These are phyloP conservation scores for Fusarium brevicatenulatum DNA, from an alignment of 2,329 filamentous ascomycete species.

Conservation along the genomic window DNA sequence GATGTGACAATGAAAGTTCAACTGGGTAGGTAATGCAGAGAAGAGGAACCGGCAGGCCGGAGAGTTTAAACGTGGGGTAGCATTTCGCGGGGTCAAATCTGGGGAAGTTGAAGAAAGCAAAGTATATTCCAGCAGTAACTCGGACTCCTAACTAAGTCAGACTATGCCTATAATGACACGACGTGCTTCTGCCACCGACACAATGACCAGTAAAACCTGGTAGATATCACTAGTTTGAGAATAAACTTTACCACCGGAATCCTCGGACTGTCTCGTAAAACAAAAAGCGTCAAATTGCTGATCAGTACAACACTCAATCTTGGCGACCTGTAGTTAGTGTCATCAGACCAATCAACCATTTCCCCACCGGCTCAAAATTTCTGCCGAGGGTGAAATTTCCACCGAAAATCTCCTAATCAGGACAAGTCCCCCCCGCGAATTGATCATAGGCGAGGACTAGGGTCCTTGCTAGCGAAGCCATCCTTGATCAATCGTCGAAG, in stretches of 20 bases:
- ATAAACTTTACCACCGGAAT: neutral
- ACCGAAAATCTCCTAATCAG: neutral
- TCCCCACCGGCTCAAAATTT: neutral
- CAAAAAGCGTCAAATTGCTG: fast-evolving
- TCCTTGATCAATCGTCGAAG: neutral
- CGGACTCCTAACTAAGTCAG: neutral
- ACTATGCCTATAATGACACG: neutral
- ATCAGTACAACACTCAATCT: neutral
- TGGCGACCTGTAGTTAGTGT: neutral
- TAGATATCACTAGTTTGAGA: neutral
- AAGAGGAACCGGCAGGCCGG: neutral
- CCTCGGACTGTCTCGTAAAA: neutral
- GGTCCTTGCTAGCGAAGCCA: neutral
- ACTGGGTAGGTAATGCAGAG: too few species aligned
- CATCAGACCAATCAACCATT: neutral
- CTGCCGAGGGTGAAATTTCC: neutral
- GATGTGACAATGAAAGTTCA: neutral
- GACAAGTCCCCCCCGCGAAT: neutral
- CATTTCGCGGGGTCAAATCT: neutral
- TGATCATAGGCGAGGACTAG: neutral
- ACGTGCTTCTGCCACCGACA: neutral
- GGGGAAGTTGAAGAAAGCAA: too few species aligned
- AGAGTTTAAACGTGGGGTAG: neutral
- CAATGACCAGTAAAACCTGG: neutral
- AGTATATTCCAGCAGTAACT: neutral